Percentiles rank a stretch among this genome's conserved stretches.
Evolutionary conservation across 345 rosid species (phyloP).

Genomic region (Arabis hirsuta): DNA sequence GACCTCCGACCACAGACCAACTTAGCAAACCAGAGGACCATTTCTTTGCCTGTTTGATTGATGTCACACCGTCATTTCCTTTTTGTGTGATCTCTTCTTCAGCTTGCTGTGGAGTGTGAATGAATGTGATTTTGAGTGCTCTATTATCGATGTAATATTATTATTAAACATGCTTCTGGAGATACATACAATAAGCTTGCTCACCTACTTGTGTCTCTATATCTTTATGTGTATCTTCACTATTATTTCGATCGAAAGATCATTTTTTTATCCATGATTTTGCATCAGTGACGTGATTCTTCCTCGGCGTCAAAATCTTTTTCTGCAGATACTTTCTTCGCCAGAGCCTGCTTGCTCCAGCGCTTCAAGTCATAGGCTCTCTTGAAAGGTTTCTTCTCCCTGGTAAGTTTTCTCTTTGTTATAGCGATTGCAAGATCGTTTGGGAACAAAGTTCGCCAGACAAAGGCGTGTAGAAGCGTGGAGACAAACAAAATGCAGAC

Average conservation of each 20-base stretch:
- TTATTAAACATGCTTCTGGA: constrained; percentile 30
- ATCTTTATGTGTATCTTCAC: constrained; percentile 1
- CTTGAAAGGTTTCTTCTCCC: constrained; percentile 65
- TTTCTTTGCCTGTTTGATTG: constrained; percentile 54
- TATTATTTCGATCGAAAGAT: constrained; percentile 12
- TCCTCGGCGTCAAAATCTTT: constrained; percentile 51
- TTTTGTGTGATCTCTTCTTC: constrained; percentile 29
- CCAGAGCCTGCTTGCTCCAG: constrained; percentile 74
- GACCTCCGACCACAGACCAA: constrained; percentile 71
- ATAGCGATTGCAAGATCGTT: constrained; percentile 92
- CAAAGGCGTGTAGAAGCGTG: constrained; percentile 79
- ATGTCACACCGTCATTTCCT: neutral
- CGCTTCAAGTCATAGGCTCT: constrained; percentile 67
- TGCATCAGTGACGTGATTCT: constrained; percentile 44
- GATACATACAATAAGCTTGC: constrained; percentile 28
- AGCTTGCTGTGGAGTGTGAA: constrained; percentile 28
- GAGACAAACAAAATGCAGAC: constrained; percentile 65
- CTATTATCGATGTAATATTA: constrained; percentile 24
- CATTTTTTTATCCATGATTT: constrained; percentile 18
- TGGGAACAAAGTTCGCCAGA: constrained; percentile 76
- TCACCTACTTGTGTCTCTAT: constrained; percentile 18
- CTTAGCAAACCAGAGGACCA: constrained; percentile 60
- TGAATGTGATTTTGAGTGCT: constrained; percentile 30
- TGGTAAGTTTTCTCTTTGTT: constrained; percentile 64
- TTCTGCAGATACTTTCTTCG: constrained; percentile 51